A percentile compares a stretch with the other conserved stretches of the same genome.
Conservation (phyloP, 1,284 basidiomycete species). For the Butyriboletus regius region DNA sequence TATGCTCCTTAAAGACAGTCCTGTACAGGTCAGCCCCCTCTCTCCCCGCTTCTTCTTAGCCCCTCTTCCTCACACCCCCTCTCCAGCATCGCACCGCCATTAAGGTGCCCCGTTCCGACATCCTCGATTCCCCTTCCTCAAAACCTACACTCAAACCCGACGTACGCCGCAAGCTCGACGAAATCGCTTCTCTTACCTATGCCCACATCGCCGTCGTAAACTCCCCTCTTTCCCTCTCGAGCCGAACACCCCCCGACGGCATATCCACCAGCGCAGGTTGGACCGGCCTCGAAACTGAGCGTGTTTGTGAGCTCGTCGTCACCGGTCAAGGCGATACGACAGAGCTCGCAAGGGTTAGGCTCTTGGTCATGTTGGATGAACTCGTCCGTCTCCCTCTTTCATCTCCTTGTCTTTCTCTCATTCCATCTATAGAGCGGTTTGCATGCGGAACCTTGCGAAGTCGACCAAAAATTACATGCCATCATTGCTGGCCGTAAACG, state of each 20-base stretch:
- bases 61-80: conserved; percentile 15
- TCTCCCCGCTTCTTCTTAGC: conserved; percentile 5
- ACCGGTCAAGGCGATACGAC: conserved; percentile 84
- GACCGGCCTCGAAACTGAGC: conserved; percentile 87
- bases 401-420: background rate
- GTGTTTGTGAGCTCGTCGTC: conserved; percentile 86
- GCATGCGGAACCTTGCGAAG: conserved; percentile 84
- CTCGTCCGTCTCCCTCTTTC: conserved; percentile 50
- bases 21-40: conserved; percentile 57
- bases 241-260: conserved; percentile 64
- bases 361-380: conserved; percentile 92
- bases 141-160: conserved; percentile 81
- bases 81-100: conserved; percentile 72
- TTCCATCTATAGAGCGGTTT: conserved; percentile 62
- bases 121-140: conserved; percentile 77
- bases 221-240: conserved; percentile 62
- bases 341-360: conserved; percentile 80
- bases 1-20: conserved; percentile 81
- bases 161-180: conserved; percentile 81
- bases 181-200: conserved; percentile 80
- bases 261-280: conserved; percentile 68
- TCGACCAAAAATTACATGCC: conserved; percentile 90
- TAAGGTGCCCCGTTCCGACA: conserved; percentile 85
- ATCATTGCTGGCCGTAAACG: conserved; percentile 91
- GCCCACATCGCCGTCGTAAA: conserved; percentile 88